Percentiles rank a stretch among this genome's conserved stretches.
Evolutionary conservation across 1,139 yeast genomes (phyloP).

Genomic region (Hemisphaericaspora xylofermentans): DNA sequence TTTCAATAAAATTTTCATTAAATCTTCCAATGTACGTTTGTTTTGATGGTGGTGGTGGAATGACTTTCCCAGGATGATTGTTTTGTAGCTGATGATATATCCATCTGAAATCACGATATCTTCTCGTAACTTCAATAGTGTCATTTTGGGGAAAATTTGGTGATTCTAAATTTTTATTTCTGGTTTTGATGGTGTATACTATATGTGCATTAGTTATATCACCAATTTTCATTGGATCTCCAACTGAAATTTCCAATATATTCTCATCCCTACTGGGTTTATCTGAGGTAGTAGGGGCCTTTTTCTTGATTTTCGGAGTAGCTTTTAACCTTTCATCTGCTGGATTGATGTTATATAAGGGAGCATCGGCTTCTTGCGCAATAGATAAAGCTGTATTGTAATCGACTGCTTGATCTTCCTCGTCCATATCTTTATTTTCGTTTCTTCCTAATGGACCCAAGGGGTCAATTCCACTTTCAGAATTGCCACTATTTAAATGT

Average conservation of each 20-base stretch:
- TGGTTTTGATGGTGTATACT: constrained; percentile 74
- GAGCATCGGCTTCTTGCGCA: constrained; percentile 47
- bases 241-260: constrained; percentile 67
- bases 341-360: constrained; percentile 42
- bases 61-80: constrained; percentile 84
- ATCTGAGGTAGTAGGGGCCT: constrained; percentile 1
- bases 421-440: constrained; percentile 12
- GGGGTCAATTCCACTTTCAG: constrained; percentile 19
- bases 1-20: constrained; percentile 85
- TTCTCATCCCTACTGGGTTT: constrained; percentile 9
- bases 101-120: constrained; percentile 86
- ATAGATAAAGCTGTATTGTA: constrained; percentile 22
- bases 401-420: constrained; percentile 5
- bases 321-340: constrained; percentile 3
- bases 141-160: constrained; percentile 27
- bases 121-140: constrained; percentile 59
- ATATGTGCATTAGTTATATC: constrained; percentile 88
- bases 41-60: constrained; percentile 97
- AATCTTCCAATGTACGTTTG: constrained; percentile 84
- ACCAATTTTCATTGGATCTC: constrained; percentile 90
- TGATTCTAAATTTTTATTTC: constrained; percentile 35
- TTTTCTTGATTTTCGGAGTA: constrained; percentile 7
- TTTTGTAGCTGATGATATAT: constrained; percentile 82
- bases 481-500: constrained; percentile 23
- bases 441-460: constrained; percentile 45